Evolutionary conservation across 768 basidiomycete species (phyloP).

Genomic region (Cystofilobasidium capitatum): DNA sequence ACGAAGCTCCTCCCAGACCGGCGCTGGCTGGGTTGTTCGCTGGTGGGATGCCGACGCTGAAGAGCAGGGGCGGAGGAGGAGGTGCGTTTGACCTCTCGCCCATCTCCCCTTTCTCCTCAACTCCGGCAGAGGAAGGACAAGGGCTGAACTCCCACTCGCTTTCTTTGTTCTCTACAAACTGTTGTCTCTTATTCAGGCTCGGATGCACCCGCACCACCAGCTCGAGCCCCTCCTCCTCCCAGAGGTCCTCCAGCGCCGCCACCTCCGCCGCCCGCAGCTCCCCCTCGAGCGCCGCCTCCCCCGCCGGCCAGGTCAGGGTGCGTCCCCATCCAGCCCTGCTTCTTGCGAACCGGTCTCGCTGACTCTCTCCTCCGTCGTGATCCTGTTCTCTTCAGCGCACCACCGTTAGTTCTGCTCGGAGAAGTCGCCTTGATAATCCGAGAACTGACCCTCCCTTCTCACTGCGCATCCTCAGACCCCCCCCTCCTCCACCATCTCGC

Average conservation of each 20-base stretch:
- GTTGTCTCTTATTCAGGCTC: neutral
- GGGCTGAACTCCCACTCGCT: neutral
- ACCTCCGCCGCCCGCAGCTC: neutral
- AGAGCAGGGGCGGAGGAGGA: conserved; percentile 37
- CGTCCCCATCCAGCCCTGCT: neutral
- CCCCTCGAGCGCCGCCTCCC: neutral
- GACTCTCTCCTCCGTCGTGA: neutral
- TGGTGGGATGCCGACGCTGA: conserved; percentile 26
- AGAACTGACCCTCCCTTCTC: neutral
- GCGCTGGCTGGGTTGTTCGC: conserved; percentile 21
- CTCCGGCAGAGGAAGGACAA: conserved; percentile 6
- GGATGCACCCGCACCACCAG: neutral
- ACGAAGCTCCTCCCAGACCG: neutral
- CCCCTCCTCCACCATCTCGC: conserved; percentile 5
- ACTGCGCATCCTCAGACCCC: neutral
- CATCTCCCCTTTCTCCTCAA: conserved; percentile 29
- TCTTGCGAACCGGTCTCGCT: neutral
- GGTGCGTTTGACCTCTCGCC: conserved; percentile 20
- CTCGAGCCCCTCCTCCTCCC: conserved; percentile 16
- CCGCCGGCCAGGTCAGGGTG: neutral
- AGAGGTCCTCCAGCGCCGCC: conserved; percentile 4
- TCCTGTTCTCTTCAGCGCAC: neutral
- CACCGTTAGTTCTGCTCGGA: neutral
- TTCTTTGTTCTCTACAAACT: neutral
- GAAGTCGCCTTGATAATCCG: no score